Percentiles rank a stretch among this genome's conserved stretches.
Evolutionary conservation across 148 eudicot species (phyloP).

Genomic region (Dianthus caryophyllus): DNA sequence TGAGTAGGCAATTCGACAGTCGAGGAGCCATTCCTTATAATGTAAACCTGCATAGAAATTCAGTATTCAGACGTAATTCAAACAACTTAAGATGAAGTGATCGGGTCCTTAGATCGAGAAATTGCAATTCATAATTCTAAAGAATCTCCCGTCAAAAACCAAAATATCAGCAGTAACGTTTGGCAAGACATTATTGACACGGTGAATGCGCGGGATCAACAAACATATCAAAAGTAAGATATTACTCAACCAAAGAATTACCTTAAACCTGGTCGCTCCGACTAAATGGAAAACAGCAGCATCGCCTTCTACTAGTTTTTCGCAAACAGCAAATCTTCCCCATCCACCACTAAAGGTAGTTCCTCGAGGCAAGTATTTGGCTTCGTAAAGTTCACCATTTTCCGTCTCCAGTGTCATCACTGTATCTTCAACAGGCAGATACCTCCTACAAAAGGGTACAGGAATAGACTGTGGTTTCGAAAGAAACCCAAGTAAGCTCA

Average conservation of each 20-base stretch:
- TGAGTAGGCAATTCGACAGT: constrained; percentile 38
- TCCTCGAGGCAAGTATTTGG: constrained; percentile 38
- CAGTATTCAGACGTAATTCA: too few relatives aligned
- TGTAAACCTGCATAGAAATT: constrained; percentile 37
- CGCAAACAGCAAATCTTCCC: constrained; percentile 45
- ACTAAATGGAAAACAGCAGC: constrained; percentile 49
- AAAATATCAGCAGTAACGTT: too few relatives aligned
- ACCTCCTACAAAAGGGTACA: constrained; percentile 33
- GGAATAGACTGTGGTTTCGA: constrained; percentile 43
- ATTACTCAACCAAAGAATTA: too few relatives aligned
- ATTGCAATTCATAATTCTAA: background rate
- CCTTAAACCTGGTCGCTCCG: constrained; percentile 49
- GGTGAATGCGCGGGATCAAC: too few relatives aligned
- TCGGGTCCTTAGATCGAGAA: background rate
- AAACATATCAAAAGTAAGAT: too few relatives aligned
- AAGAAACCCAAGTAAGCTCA: background rate
- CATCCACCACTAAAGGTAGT: constrained; percentile 59
- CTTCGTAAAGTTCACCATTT: constrained; percentile 36
- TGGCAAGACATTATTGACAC: too few relatives aligned
- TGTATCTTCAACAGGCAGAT: constrained; percentile 40
- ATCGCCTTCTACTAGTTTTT: constrained; percentile 53
- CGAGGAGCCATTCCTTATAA: constrained; percentile 44
- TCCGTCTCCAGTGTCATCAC: constrained; percentile 46
- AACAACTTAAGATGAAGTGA: too few relatives aligned
- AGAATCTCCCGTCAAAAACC: too few relatives aligned